Evolutionary conservation across 495 filamentous ascomycete species (phyloP), one percentile per base, ranked within the genome.

Genomic region (Penicillium ucsense): DNA sequence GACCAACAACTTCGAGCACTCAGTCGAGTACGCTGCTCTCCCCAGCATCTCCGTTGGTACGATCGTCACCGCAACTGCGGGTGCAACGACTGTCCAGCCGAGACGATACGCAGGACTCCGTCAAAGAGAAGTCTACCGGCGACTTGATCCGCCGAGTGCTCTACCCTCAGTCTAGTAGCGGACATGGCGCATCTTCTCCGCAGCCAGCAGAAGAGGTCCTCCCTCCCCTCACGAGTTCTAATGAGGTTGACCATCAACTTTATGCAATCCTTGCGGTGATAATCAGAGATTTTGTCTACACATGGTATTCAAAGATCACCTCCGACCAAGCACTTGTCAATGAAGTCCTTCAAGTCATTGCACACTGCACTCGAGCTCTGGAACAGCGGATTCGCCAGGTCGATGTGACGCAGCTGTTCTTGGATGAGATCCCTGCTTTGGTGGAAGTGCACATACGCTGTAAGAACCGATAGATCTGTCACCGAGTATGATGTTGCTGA

Each of bases 271-370:
- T 98, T 45, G 84, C 92, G 33, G 82, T 95, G 46, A 80, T 97
- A 50, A 76, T 94, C 43, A 79, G 84, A 56, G 91, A 95, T 51
- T 89, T 87, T 62, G 85, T 97, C 20, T 81, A 88, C 48, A 84
- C 81, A 46, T 98, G 92, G 92, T 98, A 98, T 67, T 75, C 73
- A 40, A 88, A 85, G 57, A 88, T 98, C 60, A 97, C 91, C 2
- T 78, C 89, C 4, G 94, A 98, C 62, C 84, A 89, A 48, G 73
- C 77, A 2, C 86, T 98, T 53, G 82, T 90, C 43, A 80, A 84
- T 55, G 94, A 96, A 66, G 78, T 95, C 38, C 74, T 97, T 32
- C 82, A 83, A 58, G 81, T 95, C 45, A 85, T 96, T 49, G 92
- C 89, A 41, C 89, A 94, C 64, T 89, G 85, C 60, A 95, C 89